Percentiles rank a stretch among this genome's conserved stretches.
Evolutionary conservation across 441 rosid species (phyloP).

Genomic region (Macaranga tanarius): DNA sequence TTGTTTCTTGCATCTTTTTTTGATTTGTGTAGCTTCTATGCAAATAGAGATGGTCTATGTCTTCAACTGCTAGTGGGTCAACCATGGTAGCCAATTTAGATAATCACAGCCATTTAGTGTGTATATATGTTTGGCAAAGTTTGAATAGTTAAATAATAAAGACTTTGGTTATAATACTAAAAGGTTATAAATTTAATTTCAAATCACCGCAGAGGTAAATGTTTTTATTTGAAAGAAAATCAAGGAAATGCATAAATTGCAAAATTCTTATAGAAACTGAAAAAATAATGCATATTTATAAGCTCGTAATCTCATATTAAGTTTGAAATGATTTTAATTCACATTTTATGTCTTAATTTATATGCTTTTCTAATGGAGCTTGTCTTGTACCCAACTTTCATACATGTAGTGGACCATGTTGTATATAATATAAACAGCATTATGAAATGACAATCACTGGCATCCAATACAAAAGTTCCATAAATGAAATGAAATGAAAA

Average conservation of each 20-base stretch:
- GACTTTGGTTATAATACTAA: too few relatives aligned
- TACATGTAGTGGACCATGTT: constrained; percentile 14
- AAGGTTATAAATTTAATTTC: too few relatives aligned
- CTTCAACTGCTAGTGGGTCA: constrained; percentile 50
- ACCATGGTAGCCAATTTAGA: constrained; percentile 24
- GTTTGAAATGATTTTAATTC: too few relatives aligned
- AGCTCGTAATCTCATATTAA: too few relatives aligned
- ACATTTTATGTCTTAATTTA: too few relatives aligned
- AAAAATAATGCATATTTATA: too few relatives aligned
- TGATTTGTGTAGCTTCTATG: not conserved
- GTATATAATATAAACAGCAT: not conserved
- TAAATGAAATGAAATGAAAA: not conserved
- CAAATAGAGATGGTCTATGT: constrained; percentile 38
- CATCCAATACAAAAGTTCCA: constrained; percentile 9
- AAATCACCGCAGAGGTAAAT: too few relatives aligned
- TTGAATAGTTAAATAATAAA: too few relatives aligned
- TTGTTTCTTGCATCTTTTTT: not conserved
- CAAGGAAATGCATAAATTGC: too few relatives aligned
- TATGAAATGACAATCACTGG: constrained; percentile 28
- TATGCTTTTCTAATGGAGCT: not conserved
- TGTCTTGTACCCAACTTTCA: constrained; percentile 2
- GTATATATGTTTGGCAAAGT: too few relatives aligned
- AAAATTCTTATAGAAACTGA: too few relatives aligned
- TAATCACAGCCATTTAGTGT: constrained; percentile 36
- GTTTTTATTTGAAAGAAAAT: too few relatives aligned